phyloP scores from a whole-genome alignment of 306 rosid genomes.

The Urtica urens region DNA sequence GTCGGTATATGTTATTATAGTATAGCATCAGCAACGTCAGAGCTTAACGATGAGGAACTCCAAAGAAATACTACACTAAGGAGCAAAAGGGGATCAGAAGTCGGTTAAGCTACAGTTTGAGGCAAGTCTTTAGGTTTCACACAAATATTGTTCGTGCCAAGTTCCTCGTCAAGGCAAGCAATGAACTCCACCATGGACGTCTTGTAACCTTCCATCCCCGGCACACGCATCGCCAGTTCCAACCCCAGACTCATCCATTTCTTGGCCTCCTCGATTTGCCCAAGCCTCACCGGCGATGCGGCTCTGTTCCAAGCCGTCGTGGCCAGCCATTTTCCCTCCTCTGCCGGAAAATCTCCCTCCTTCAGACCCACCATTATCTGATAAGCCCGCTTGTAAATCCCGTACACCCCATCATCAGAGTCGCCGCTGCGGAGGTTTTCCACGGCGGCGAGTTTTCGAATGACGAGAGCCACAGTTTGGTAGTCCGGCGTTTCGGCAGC shows the following conservation, averaged over 20 bases:
- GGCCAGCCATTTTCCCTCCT: slow-evolving; percentile 91
- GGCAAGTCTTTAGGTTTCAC: slow-evolving; percentile 11
- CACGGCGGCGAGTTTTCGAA: slow-evolving; percentile 63
- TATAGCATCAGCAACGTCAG: too few species aligned
- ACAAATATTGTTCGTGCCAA: slow-evolving; percentile 16
- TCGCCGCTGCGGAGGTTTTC: slow-evolving; percentile 68
- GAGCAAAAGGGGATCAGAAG: slow-evolving; percentile 5
- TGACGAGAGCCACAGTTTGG: slow-evolving; percentile 49
- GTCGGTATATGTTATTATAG: too few species aligned
- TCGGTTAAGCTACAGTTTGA: slow-evolving; percentile 12
- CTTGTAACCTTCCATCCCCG: slow-evolving; percentile 75
- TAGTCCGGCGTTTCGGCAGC: slow-evolving; percentile 63
- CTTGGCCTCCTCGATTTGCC: slow-evolving; percentile 64
- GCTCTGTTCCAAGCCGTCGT: slow-evolving; percentile 98
- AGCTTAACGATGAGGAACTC: too few species aligned
- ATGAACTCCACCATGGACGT: slow-evolving; percentile 76
- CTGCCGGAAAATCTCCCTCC: slow-evolving; percentile 70
- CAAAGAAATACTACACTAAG: too few species aligned
- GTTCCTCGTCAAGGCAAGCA: slow-evolving; percentile 30
- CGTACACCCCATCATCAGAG: slow-evolving; percentile 58
- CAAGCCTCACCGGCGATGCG: slow-evolving; percentile 60
- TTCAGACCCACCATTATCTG: slow-evolving; percentile 81
- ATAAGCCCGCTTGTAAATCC: slow-evolving; percentile 66
- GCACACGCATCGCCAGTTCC: slow-evolving; percentile 64
- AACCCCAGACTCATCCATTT: slow-evolving; percentile 78